phyloP scores from a whole-genome alignment of 352 stramenopile species.

The Elongisporangium undulatum region DNA sequence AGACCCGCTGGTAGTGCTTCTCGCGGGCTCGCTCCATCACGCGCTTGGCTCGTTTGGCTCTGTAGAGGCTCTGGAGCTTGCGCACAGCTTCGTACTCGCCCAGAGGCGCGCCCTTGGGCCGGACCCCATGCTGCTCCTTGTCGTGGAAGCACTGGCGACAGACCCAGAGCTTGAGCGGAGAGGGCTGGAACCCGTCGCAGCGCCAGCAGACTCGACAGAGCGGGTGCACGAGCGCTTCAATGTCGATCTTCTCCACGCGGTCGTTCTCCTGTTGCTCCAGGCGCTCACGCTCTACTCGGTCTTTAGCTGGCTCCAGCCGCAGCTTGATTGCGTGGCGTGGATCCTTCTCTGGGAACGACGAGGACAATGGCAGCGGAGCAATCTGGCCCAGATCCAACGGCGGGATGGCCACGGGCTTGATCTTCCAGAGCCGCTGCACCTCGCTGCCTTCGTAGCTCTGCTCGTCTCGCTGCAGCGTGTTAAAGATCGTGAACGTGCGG shows the following conservation, averaged over 20 bases:
- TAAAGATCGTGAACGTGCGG: conserved; percentile 72
- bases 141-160: conserved; percentile 72
- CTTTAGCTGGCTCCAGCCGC: conserved; percentile 49
- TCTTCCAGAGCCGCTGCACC: conserved; percentile 41
- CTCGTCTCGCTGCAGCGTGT: conserved; percentile 42
- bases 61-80: conserved; percentile 70
- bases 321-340: conserved; percentile 15
- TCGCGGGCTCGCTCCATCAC: conserved; percentile 52
- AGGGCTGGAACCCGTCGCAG: conserved; percentile 70
- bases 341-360: conserved; percentile 30
- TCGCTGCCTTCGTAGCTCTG: conserved; percentile 58
- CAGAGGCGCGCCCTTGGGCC: conserved; percentile 30
- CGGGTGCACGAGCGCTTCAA: conserved; percentile 61
- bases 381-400: conserved; percentile 39
- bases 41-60: conserved; percentile 36
- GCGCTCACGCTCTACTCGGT: conserved; percentile 26
- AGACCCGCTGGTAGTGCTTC: conserved; percentile 66
- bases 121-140: conserved; percentile 56
- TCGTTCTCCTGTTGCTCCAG: conserved; percentile 30
- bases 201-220: conserved; percentile 74
- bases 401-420: conserved; percentile 38
- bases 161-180: conserved; percentile 55
- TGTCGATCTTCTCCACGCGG: conserved; percentile 59
- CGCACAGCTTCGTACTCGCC: conserved; percentile 70
- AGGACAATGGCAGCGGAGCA: conserved; percentile 29